Conservation (phyloP, 257 asterid genomes). For the Lycium ferocissimum region DNA sequence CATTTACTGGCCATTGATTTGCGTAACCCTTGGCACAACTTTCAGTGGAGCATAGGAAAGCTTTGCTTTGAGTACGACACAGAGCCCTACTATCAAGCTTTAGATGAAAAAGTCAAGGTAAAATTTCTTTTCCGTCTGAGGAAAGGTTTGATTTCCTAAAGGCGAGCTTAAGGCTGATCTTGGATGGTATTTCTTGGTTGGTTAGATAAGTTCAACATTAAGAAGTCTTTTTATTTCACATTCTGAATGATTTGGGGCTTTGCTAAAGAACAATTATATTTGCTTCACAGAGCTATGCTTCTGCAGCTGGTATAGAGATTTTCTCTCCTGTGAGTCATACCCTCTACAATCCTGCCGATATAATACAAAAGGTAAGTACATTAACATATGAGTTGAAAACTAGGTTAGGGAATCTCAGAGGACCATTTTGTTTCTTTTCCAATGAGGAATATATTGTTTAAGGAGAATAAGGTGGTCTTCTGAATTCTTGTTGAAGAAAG, state of each 20-base stretch:
- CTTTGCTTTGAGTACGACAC: slow-evolving; percentile 91
- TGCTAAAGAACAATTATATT: slow-evolving; percentile 20
- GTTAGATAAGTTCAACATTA: neutral
- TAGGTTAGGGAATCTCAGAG: neutral
- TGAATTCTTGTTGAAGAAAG: neutral
- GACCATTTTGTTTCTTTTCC: neutral
- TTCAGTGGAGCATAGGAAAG: slow-evolving; percentile 85
- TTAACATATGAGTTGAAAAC: neutral
- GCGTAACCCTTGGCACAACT: neutral
- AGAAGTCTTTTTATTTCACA: neutral
- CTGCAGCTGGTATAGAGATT: slow-evolving; percentile 64
- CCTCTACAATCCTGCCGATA: slow-evolving; percentile 83
- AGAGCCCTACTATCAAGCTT: slow-evolving; percentile 85
- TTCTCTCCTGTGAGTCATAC: slow-evolving; percentile 95
- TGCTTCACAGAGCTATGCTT: slow-evolving; percentile 61
- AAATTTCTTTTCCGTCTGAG: slow-evolving; percentile 22
- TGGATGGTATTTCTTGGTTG: neutral
- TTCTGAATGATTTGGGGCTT: neutral
- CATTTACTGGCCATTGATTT: neutral
- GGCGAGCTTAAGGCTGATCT: neutral
- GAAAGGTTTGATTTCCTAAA: neutral
- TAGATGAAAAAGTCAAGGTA: slow-evolving; percentile 75
- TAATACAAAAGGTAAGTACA: slow-evolving; percentile 67
- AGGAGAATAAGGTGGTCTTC: neutral
- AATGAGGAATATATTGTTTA: neutral